Percentiles rank a stretch among this genome's conserved stretches.
Conservation (phyloP, 176 grass and related monocot genomes). For the Aegilops bicornis region DNA sequence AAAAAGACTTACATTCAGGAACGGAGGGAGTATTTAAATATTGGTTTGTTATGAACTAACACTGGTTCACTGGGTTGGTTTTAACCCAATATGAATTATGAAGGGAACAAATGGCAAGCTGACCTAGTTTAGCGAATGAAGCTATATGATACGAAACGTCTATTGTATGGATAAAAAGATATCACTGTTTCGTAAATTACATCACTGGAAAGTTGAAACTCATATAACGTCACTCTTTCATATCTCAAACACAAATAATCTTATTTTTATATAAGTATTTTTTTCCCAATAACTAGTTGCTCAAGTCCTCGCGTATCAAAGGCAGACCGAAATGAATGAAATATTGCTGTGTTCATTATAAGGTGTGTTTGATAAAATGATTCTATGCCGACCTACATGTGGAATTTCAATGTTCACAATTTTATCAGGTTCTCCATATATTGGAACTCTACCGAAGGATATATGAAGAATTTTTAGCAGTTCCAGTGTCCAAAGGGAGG, state of each 20-base stretch:
- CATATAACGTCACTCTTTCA: background rate
- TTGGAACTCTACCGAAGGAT: conserved; percentile 90
- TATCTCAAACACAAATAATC: background rate
- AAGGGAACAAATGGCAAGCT: background rate
- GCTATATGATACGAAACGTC: background rate
- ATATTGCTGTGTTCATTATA: background rate
- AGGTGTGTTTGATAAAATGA: background rate
- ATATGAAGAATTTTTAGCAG: conserved; percentile 91
- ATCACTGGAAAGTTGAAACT: background rate
- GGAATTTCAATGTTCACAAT: background rate
- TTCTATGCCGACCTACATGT: background rate
- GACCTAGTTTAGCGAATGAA: background rate
- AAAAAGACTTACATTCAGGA: too few relatives aligned
- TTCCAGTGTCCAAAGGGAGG: conserved; percentile 84
- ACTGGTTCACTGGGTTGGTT: background rate
- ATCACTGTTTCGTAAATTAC: background rate
- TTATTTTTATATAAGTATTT: background rate
- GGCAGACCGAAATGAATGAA: background rate
- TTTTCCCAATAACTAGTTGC: conserved; percentile 6
- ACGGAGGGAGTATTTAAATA: background rate
- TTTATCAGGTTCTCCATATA: conserved; percentile 79
- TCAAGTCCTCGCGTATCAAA: background rate
- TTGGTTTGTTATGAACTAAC: background rate
- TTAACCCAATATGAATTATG: background rate
- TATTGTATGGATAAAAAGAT: background rate